Base-by-base conservation (phyloP, 163 green algal species). In the Scenedesmus sp. region DNA sequence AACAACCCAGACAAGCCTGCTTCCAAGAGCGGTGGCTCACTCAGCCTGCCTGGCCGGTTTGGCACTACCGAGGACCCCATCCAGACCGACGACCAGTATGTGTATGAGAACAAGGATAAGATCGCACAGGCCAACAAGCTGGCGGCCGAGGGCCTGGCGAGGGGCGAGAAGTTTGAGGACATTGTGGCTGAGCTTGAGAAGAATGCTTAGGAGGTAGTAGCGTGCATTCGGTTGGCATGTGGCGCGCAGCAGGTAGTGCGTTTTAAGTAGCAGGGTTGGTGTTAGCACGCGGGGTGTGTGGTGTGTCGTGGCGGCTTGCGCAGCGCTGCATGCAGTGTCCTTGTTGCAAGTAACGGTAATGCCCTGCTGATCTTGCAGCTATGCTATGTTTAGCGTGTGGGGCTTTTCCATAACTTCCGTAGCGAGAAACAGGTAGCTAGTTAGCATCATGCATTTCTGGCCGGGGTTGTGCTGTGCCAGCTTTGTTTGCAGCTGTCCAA, bases 101-200 rank as follows among this genome's bases (percentile, higher is more conserved):
- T 13, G 20, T 79, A 79, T 52, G 70, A 79, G 70, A 79, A 79
- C 70, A 79, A 79, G 70, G 70, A 79, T 2, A 79, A 79, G 70
- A 79, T 52, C 15, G 70, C 70, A 23, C 70, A 79, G 23, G 70
- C 70, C 2, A 79, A 79, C 70, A 46, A 52, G 23, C 10, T 79
- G 70, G 70, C 70, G 46, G 70, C 70, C 46, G 70, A 79, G 70
- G 70, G 70, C 23, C 23, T 79, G 4, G 70, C 70, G 12, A 46
- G 23, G 70, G 70, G 70, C 2, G 70, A 79, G 23, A 6, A 79
- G 4, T 15, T 79, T 52, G 70, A 79, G 0, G 70, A 79, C 13
- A 13, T 79, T 52, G 5, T 79, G 23, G 70, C 4, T 0, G 4
- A 52, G 70, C 46, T 79, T 52, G 23, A 52, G 4, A 79, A 79